Conservation (phyloP, 2,329 filamentous ascomycete genomes). For the Colletotrichum acutatum region DNA sequence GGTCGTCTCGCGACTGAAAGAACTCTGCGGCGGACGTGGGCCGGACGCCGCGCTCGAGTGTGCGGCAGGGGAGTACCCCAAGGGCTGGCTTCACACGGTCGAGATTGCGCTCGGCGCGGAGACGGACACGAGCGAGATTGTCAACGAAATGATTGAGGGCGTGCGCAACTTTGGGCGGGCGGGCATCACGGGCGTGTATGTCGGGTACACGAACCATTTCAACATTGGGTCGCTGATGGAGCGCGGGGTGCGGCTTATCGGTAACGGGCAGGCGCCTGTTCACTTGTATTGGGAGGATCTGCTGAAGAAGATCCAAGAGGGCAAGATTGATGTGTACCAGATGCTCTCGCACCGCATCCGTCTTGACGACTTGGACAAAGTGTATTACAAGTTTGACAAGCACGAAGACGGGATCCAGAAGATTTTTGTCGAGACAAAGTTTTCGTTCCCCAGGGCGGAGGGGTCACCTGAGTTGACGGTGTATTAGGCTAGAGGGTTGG, state of each 20-base stretch:
- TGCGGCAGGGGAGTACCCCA: conserved; percentile 69
- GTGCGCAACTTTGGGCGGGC: conserved; percentile 78
- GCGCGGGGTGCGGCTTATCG: conserved; percentile 82
- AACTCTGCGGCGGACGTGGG: conserved; percentile 77
- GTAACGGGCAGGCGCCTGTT: conserved; percentile 76
- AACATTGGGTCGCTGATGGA: conserved; percentile 88
- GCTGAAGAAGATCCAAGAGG: conserved; percentile 73
- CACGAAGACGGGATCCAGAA: conserved; percentile 82
- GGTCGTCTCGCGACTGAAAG: conserved; percentile 78
- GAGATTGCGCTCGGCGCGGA: conserved; percentile 74
- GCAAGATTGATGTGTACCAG: conserved; percentile 77
- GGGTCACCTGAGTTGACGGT: conserved; percentile 57
- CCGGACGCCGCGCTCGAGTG: conserved; percentile 81
- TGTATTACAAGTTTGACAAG: conserved; percentile 72
- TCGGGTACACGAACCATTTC: conserved; percentile 80
- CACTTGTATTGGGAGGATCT: conserved; percentile 87
- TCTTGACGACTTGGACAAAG: conserved; percentile 77
- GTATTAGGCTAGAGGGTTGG: conserved; percentile 40
- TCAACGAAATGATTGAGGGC: conserved; percentile 84
- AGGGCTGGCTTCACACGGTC: conserved; percentile 69
- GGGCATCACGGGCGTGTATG: conserved; percentile 79
- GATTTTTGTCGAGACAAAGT: conserved; percentile 74
- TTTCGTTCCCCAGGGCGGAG: conserved; percentile 58
- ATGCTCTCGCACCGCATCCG: conserved; percentile 85
- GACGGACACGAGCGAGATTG: conserved; percentile 84